A percentile compares a stretch with the other conserved stretches of the same genome.
phyloP scores from a whole-genome alignment of 306 rosid genomes.

The Lupinus albus region DNA sequence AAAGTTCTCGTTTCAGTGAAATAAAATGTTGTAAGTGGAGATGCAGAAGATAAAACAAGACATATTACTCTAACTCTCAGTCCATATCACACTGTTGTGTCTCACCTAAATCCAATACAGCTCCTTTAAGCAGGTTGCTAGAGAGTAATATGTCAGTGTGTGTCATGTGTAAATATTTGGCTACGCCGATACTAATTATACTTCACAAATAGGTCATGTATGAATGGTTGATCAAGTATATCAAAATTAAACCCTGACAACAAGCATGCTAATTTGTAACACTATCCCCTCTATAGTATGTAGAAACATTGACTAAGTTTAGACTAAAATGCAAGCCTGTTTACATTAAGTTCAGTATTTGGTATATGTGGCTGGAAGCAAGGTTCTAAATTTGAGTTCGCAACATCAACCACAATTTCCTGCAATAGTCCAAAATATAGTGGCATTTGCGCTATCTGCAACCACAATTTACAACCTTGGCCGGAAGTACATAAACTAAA shows the following conservation, averaged over 20 bases:
- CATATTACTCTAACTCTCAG: neutral
- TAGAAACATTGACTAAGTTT: neutral
- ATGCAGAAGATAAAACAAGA: constrained; percentile 26
- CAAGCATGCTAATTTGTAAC: neutral
- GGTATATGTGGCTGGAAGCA: no score
- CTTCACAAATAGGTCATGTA: no score
- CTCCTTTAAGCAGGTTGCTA: neutral
- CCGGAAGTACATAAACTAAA: neutral
- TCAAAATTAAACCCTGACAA: no score
- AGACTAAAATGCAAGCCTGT: constrained; percentile 1
- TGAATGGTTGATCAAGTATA: no score
- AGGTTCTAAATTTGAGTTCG: no score
- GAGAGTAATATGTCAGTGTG: neutral
- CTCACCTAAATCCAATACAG: neutral
- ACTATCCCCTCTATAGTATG: neutral
- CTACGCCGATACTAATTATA: neutral
- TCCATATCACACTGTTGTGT: neutral
- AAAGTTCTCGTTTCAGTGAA: neutral
- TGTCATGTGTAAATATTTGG: neutral
- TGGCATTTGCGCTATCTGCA: no score
- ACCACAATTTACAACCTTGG: no score
- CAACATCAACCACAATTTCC: no score
- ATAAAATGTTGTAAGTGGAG: constrained; percentile 6
- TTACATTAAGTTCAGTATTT: neutral
- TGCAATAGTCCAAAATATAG: no score